Conservation (phyloP, 352 stramenopile species). For the Peronospora destructor region DNA sequence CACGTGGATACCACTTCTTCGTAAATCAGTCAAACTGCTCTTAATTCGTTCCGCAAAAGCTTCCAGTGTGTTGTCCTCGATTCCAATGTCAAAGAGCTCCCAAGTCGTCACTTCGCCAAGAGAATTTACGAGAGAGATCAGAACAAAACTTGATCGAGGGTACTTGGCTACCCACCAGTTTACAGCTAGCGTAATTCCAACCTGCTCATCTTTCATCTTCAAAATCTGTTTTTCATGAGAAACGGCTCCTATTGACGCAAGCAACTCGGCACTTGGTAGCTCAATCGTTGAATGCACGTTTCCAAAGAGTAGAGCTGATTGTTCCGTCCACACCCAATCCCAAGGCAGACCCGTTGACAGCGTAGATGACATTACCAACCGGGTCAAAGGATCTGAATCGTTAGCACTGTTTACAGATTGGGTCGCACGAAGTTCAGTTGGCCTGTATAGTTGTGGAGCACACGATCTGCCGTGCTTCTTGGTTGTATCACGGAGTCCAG, state of each 20-base stretch:
- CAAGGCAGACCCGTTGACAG: constrained; percentile 36
- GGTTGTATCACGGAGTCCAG: background rate
- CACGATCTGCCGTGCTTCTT: constrained; percentile 6
- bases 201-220: constrained; percentile 52
- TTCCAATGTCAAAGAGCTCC: constrained; percentile 52
- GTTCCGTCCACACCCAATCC: constrained; percentile 55
- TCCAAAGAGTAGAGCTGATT: constrained; percentile 33
- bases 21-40: constrained; percentile 32
- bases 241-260: constrained; percentile 16
- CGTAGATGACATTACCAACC: constrained; percentile 39
- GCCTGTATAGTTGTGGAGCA: background rate
- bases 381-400: constrained; percentile 27
- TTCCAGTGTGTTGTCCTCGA: constrained; percentile 34
- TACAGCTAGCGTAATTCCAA: constrained; percentile 58
- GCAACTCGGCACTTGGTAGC: constrained; percentile 15
- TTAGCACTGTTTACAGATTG: constrained; percentile 2
- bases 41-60: constrained; percentile 51
- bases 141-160: constrained; percentile 40
- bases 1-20: constrained; percentile 42
- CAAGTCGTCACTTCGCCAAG: constrained; percentile 50
- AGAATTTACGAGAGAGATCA: constrained; percentile 68
- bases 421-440: constrained; percentile 3
- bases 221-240: constrained; percentile 47
- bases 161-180: constrained; percentile 54
- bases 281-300: constrained; percentile 25